Evolutionary conservation across 2,329 filamentous ascomycete species (phyloP).

Genomic region (Colletotrichum incanum): DNA sequence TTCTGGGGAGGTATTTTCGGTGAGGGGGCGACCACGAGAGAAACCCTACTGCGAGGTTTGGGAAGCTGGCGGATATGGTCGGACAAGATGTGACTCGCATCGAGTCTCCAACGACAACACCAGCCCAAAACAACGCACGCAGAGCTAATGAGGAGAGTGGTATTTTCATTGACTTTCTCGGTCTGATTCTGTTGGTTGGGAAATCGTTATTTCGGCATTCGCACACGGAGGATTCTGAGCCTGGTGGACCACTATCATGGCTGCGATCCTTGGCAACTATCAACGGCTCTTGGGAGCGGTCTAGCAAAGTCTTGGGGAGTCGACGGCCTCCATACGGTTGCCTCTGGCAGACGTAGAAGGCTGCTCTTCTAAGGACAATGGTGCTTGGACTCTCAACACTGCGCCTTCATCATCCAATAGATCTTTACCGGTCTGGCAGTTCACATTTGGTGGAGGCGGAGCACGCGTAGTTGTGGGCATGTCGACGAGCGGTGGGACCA

Average conservation of each 20-base stretch:
- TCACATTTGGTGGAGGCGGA: slow-evolving; percentile 39
- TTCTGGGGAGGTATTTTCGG: slow-evolving; percentile 55
- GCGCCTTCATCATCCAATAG: slow-evolving; percentile 33
- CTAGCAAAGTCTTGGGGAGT: slow-evolving; percentile 16
- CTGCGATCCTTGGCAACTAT: slow-evolving; percentile 10
- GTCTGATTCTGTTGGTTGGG: slow-evolving; percentile 36
- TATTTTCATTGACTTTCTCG: slow-evolving; percentile 30
- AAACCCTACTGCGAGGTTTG: slow-evolving; percentile 3
- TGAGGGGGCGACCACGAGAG: slow-evolving; percentile 30
- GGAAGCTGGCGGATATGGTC: not conserved
- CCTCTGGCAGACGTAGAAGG: not conserved
- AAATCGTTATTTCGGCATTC: slow-evolving; percentile 19
- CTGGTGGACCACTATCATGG: not conserved
- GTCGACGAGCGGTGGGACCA: slow-evolving; percentile 19
- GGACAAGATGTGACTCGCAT: not conserved
- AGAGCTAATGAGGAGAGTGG: slow-evolving; percentile 22
- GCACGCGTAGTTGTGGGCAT: slow-evolving; percentile 31
- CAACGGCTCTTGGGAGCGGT: slow-evolving; percentile 17
- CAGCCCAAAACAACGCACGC: not conserved
- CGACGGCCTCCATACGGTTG: not conserved
- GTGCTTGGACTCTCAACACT: slow-evolving; percentile 36
- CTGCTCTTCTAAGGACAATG: not conserved
- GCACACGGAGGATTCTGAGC: not conserved
- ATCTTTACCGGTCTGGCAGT: slow-evolving; percentile 20
- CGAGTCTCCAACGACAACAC: slow-evolving; percentile 7